Evolutionary conservation across 225 moss, liverwort and hornwort species (phyloP).

Genomic region (Asterella californica): DNA sequence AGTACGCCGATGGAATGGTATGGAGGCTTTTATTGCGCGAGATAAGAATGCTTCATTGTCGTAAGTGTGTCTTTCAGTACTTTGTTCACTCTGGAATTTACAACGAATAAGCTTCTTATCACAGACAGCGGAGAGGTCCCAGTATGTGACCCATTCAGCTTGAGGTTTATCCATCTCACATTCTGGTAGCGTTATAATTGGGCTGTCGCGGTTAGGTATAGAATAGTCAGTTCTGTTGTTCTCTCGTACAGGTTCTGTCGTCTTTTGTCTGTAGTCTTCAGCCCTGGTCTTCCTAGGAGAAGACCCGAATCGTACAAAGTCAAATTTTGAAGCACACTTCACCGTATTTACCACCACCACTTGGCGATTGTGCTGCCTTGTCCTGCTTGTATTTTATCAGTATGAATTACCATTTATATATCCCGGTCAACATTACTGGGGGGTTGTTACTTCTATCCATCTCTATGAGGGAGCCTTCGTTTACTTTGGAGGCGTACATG

Average conservation of each 20-base stretch:
- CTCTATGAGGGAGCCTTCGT: slow-evolving; percentile 96
- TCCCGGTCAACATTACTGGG: slow-evolving; percentile 97
- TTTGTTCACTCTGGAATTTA: background rate
- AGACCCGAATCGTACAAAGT: background rate
- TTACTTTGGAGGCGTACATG: slow-evolving; percentile 87
- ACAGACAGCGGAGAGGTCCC: background rate
- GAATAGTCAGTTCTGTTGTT: background rate
- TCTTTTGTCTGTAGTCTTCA: background rate
- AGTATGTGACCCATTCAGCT: background rate
- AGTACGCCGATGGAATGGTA: slow-evolving; percentile 49
- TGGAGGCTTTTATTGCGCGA: background rate
- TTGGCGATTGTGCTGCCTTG: background rate
- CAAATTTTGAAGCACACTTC: background rate
- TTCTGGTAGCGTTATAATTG: background rate
- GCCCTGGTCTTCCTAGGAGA: background rate
- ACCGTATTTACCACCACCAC: background rate
- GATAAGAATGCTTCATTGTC: background rate
- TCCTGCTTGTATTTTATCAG: slow-evolving; percentile 39
- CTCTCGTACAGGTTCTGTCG: background rate
- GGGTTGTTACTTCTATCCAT: slow-evolving; percentile 58
- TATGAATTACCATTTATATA: slow-evolving; percentile 92
- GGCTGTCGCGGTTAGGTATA: background rate
- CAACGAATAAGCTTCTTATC: background rate
- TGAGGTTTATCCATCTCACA: background rate
- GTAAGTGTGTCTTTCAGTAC: background rate